Evolutionary conservation across 2,329 filamentous ascomycete species (phyloP), one percentile per base, ranked within the genome.

Genomic region (Colletotrichum endophyticum): DNA sequence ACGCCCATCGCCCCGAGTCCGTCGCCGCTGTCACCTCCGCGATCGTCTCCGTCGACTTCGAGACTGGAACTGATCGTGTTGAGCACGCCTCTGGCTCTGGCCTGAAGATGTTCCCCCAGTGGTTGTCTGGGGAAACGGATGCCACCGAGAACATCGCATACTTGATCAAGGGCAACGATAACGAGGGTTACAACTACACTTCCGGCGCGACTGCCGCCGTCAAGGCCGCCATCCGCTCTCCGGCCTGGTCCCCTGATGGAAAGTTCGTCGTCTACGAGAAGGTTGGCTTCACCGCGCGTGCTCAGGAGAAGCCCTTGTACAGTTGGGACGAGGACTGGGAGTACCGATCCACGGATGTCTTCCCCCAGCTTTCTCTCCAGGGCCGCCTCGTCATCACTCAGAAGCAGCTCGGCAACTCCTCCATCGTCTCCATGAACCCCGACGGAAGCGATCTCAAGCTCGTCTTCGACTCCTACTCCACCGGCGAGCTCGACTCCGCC

Each of bases 241-340:
- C 72, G n/a, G 44, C 72, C 16, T 72, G 68, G 72, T 75, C 72
- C 7, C 72, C 72, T 8, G 72, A 75, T 36, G 72, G 72, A 16
- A 71, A 53, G 68, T 66, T 72, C 22, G 61, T 75, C 11, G 28
- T 75, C 19, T 75, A 75, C 61, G 68, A 75, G 25, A 75, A 75
- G 49, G 61, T 75, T 12, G 61, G n/a, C 44, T 75, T 75, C 67
- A 30, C 67, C 19, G 72, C 72, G 8, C 72, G 72, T 4, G 59
- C 67, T 15, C 70, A 71, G 72, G 72, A 75, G 44, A 75, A 71
- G 61, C 67, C 67, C 8, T 44, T 75, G 8, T 71, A 62, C 30
- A 75, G 72, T 61, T 75, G 72, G 67, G 67, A 61, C n/a, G 61
- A 70, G 44, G 72, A 71, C n/a, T 75, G 72, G 72, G 67, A 71